Evolutionary conservation across 2,329 filamentous ascomycete genomes (phyloP), one percentile per base, ranked within the genome.

Genomic region (Neurospora crassa): DNA sequence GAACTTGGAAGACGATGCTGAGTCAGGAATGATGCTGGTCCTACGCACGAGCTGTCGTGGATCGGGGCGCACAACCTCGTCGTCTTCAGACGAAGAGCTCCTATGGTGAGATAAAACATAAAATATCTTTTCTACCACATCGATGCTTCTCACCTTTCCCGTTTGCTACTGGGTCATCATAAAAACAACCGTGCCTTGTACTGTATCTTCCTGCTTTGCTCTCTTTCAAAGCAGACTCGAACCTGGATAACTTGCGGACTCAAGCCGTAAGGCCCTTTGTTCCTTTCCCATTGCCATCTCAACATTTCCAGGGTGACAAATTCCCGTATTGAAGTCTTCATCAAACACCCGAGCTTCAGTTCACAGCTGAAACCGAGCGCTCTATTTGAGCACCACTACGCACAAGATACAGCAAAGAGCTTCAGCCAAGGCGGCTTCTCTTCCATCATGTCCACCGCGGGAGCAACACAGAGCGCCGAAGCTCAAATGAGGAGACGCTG

Each of bases 391-490:
- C 29, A 63, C 3, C 53, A 63, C 29, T 63, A 63, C 53, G 16
- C 14, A 29, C 1, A 63, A n/a, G 14, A 37, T 7, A 29, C 7
- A n/a, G 29, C 37, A 34, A 29, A 63, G 24, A 63, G 29, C 24
- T 37, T 63, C 18, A 14, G 53, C 29, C 53, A 34, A 63, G 53
- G 29, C 34, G 53, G 14, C 29, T 11, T 63, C 37, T 18, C 34
- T 68, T 68, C 69, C 69, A 73, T 68, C 68, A 82, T 83, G 80
- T 75, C 80, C 40, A 74, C 77, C 45, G 77, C 79, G 67, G 78
- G 76, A 59, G 74, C 80, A 24, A 78, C 78, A 12, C 53, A 78
- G 74, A 16, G 80, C 69, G 37, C 72, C 29, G 70, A 74, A 45
- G 72, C 74, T 72, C 73, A 77, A 68, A 72, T 80, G 78, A 82